These are phyloP conservation scores for Yarrowia sp. DNA, from an alignment of 805 yeast genomes.

Conservation along the genomic window DNA sequence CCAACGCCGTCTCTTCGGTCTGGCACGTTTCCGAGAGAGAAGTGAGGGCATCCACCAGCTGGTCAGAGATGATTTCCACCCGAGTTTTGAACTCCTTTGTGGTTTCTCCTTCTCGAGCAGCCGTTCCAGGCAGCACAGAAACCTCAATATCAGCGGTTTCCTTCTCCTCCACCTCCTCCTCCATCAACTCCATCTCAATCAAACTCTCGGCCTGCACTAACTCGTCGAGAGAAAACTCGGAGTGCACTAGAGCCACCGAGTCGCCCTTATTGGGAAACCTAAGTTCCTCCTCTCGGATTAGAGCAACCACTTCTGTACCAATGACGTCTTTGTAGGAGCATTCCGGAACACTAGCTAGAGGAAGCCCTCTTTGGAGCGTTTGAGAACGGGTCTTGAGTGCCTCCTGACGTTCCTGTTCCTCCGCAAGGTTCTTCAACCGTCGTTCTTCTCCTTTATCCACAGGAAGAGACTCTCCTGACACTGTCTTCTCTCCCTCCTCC, in stretches of 20 bases:
- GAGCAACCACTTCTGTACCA: background rate
- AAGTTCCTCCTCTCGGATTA: slow-evolving; percentile 31
- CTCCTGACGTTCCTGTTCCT: slow-evolving; percentile 29
- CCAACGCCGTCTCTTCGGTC: slow-evolving; percentile 37
- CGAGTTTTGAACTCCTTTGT: background rate
- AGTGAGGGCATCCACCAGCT: slow-evolving; percentile 21
- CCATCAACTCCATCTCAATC: slow-evolving; percentile 32
- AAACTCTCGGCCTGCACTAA: slow-evolving; percentile 16
- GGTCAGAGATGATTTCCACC: slow-evolving; percentile 27
- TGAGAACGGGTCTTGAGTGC: slow-evolving; percentile 45
- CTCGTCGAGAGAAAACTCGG: slow-evolving; percentile 25
- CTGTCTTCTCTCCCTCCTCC: slow-evolving; percentile 21
- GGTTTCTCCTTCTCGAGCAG: background rate
- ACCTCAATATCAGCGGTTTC: background rate
- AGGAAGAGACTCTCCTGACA: slow-evolving; percentile 25
- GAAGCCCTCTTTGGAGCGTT: slow-evolving; percentile 46
- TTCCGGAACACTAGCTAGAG: slow-evolving; percentile 28
- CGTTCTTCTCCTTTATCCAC: slow-evolving; percentile 36
- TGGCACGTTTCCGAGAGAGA: slow-evolving; percentile 33
- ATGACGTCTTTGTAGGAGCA: background rate
- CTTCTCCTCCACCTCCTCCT: slow-evolving; percentile 25
- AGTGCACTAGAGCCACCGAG: slow-evolving; percentile 30
- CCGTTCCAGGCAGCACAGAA: background rate
- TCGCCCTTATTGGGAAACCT: slow-evolving; percentile 35
- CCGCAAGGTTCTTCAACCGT: slow-evolving; percentile 27